Evolutionary conservation across 495 filamentous ascomycete genomes (phyloP).

Genomic region (Xylaria curta): DNA sequence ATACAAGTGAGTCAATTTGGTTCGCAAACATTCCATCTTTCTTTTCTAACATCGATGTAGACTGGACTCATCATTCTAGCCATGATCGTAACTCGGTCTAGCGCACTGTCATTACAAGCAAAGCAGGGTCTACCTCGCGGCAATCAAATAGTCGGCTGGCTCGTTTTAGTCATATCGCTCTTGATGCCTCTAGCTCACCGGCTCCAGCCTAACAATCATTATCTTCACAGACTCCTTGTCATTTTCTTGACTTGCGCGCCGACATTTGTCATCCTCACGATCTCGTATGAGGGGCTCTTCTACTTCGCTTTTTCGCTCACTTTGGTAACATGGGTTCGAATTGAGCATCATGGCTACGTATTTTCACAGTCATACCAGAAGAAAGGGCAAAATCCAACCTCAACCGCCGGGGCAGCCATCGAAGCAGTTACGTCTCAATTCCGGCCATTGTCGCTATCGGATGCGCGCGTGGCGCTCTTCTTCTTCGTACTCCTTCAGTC

Average conservation of each 20-base stretch:
- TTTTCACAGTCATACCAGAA: slow-evolving; percentile 50
- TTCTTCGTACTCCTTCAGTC: slow-evolving; percentile 94
- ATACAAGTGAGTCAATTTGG: slow-evolving; percentile 42
- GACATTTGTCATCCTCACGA: slow-evolving; percentile 93
- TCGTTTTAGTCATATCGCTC: slow-evolving; percentile 81
- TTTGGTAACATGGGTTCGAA: slow-evolving; percentile 85
- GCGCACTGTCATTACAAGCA: slow-evolving; percentile 79
- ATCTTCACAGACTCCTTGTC: slow-evolving; percentile 86
- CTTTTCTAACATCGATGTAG: slow-evolving; percentile 43
- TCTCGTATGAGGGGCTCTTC: slow-evolving; percentile 97
- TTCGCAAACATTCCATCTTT: neutral
- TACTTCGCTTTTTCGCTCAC: slow-evolving; percentile 88
- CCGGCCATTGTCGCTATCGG: slow-evolving; percentile 77
- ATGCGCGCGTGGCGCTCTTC: slow-evolving; percentile 87
- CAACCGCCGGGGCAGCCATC: slow-evolving; percentile 30
- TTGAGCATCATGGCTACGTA: slow-evolving; percentile 81
- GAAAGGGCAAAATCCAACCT: slow-evolving; percentile 30
- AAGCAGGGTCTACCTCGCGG: slow-evolving; percentile 87
- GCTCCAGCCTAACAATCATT: slow-evolving; percentile 82
- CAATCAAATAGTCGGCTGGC: slow-evolving; percentile 88
- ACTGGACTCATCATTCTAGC: slow-evolving; percentile 84
- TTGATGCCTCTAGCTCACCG: slow-evolving; percentile 81
- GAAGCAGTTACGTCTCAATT: slow-evolving; percentile 49
- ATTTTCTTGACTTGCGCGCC: slow-evolving; percentile 94
- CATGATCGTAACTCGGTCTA: slow-evolving; percentile 85